Percentiles rank a stretch among this genome's conserved stretches.
Evolutionary conservation across 768 basidiomycete species (phyloP).

Genomic region (Leucosporidium yakuticum): DNA sequence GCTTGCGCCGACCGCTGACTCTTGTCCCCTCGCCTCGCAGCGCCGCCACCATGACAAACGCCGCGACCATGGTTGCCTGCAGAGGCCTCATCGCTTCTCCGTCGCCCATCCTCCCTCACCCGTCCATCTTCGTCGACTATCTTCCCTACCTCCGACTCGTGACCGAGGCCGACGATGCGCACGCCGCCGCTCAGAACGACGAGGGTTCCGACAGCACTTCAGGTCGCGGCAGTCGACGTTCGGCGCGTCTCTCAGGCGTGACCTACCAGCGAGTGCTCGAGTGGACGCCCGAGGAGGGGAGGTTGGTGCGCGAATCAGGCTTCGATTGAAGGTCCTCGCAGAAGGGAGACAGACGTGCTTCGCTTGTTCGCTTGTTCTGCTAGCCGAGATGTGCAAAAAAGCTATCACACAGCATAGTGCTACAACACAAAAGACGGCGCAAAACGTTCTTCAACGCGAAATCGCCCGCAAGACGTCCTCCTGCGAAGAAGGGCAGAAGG

Average conservation of each 20-base stretch:
- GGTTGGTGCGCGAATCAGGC: background rate
- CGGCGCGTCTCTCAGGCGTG: background rate
- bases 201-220: background rate
- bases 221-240: background rate
- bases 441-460: background rate
- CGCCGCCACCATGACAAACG: slow-evolving; percentile 49
- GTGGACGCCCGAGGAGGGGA: background rate
- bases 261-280: background rate
- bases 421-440: background rate
- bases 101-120: slow-evolving; percentile 49
- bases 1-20: slow-evolving; percentile 19
- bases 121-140: slow-evolving; percentile 57
- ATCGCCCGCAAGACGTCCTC: slow-evolving; percentile 20
- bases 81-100: slow-evolving; percentile 49
- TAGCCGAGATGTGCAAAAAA: too few relatives aligned
- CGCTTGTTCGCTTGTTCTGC: too few relatives aligned
- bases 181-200: slow-evolving; percentile 34
- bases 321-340: background rate
- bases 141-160: slow-evolving; percentile 62
- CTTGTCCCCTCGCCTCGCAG: slow-evolving; percentile 50
- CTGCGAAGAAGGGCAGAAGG: background rate
- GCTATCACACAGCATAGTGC: background rate
- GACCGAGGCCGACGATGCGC: slow-evolving; percentile 59
- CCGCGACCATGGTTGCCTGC: slow-evolving; percentile 42
- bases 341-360: background rate